Conservation (phyloP, 2,329 filamentous ascomycete genomes). For the Aspergillus tubingensis region DNA sequence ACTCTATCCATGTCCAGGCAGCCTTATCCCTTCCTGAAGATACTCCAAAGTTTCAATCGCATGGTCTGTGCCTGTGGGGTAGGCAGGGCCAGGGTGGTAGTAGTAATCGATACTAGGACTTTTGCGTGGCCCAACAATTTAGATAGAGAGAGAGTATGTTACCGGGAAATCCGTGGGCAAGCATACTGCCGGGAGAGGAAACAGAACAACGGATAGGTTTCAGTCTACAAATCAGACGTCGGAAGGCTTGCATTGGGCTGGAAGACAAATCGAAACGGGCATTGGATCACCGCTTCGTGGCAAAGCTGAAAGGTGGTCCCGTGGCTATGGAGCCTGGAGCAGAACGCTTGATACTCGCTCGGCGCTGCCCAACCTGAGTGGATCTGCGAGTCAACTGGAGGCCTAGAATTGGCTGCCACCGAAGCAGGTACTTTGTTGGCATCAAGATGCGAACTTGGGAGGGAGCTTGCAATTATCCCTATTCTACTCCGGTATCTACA, state of each 20-base stretch:
- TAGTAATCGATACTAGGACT: neutral
- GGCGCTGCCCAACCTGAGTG: slow-evolving; percentile 21
- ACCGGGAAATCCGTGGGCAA: neutral
- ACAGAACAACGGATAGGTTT: neutral
- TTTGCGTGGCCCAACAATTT: neutral
- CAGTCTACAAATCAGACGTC: neutral
- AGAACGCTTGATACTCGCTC: slow-evolving; percentile 18
- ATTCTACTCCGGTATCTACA: neutral
- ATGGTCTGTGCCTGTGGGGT: neutral
- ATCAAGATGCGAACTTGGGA: neutral
- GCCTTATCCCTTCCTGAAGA: neutral
- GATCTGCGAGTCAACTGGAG: slow-evolving; percentile 14
- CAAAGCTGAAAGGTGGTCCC: slow-evolving; percentile 20
- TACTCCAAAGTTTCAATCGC: neutral
- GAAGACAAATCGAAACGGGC: slow-evolving; percentile 13
- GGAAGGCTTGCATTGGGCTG: slow-evolving; percentile 4
- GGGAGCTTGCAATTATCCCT: neutral
- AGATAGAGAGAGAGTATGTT: neutral
- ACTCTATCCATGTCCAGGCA: neutral
- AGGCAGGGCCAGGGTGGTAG: neutral
- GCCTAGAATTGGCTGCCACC: slow-evolving; percentile 10
- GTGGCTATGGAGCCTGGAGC: slow-evolving; percentile 15
- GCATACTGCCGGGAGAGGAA: neutral
- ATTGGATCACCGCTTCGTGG: slow-evolving; percentile 18
- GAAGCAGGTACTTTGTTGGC: neutral